A percentile compares a stretch with the other conserved stretches of the same genome.
These are phyloP conservation scores for Penicillium paradoxum DNA, from an alignment of 495 filamentous ascomycete genomes.

Conservation along the genomic window DNA sequence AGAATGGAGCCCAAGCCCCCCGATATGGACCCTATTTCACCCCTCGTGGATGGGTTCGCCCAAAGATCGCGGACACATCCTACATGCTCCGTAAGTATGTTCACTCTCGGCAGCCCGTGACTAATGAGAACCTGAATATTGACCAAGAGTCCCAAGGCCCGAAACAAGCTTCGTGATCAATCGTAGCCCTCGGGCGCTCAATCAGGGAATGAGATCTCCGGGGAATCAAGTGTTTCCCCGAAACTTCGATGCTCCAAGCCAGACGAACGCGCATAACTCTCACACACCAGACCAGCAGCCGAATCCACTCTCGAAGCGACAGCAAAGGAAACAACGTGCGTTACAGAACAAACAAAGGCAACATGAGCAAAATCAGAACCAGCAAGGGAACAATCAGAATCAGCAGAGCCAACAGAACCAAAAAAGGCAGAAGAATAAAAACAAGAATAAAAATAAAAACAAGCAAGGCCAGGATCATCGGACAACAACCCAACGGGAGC, in stretches of 20 bases:
- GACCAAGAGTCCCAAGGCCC: neutral
- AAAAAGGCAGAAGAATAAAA: neutral
- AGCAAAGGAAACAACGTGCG: conserved; percentile 1
- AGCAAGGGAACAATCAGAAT: neutral
- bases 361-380: neutral
- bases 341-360: neutral
- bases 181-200: neutral
- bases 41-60: neutral
- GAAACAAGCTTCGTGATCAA: neutral
- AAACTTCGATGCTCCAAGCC: neutral
- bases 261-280: neutral
- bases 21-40: neutral
- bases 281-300: neutral
- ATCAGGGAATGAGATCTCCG: neutral
- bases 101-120: neutral
- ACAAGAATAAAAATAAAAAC: neutral
- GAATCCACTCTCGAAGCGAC: neutral
- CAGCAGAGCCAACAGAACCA: neutral
- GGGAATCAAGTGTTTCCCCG: neutral
- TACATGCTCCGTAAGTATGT: neutral
- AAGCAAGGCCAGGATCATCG: neutral
- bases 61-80: neutral
- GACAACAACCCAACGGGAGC: neutral
- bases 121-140: neutral
- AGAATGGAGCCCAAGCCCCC: neutral